These are phyloP conservation scores for Albatrellus sp. DNA, from an alignment of 1,284 basidiomycete species.

Conservation along the genomic window DNA sequence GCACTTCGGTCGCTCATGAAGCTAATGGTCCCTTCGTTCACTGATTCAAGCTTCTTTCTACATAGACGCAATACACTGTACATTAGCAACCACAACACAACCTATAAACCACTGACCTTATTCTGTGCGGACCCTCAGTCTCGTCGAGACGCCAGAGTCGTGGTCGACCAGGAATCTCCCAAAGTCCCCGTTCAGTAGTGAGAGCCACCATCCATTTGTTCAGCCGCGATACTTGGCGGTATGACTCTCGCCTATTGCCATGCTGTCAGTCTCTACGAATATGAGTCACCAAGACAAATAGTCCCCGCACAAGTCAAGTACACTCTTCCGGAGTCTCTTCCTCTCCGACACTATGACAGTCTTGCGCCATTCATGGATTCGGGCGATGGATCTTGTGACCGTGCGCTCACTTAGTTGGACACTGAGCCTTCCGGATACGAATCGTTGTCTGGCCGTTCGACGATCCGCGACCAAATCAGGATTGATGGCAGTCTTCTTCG, in stretches of 20 bases:
- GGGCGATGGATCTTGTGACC: conserved; percentile 44
- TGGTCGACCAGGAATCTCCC: conserved; percentile 43
- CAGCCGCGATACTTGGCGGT: conserved; percentile 50
- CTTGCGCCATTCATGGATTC: conserved; percentile 60
- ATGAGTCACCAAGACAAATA: not conserved
- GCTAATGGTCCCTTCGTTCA: conserved; percentile 34
- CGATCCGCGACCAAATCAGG: conserved; percentile 35
- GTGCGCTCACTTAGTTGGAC: conserved; percentile 50
- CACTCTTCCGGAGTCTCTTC: conserved; percentile 55
- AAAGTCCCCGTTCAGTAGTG: conserved; percentile 67
- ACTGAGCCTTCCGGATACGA: conserved; percentile 43
- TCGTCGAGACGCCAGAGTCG: conserved; percentile 72
- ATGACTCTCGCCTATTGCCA: conserved; percentile 46
- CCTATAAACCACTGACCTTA: conserved; percentile 37
- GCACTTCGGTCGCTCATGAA: conserved; percentile 37
- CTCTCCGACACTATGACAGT: conserved; percentile 52
- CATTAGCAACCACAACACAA: not conserved
- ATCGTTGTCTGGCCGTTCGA: conserved; percentile 36
- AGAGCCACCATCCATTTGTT: conserved; percentile 46
- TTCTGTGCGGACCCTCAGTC: conserved; percentile 79
- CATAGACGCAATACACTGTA: conserved; percentile 2
- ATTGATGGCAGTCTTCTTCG: conserved; percentile 37
- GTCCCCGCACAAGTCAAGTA: conserved; percentile 52
- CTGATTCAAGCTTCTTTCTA: conserved; percentile 66
- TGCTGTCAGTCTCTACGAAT: not conserved